Base-by-base conservation (phyloP, 2,329 filamentous ascomycete genomes). In the Didymella sp. region DNA sequence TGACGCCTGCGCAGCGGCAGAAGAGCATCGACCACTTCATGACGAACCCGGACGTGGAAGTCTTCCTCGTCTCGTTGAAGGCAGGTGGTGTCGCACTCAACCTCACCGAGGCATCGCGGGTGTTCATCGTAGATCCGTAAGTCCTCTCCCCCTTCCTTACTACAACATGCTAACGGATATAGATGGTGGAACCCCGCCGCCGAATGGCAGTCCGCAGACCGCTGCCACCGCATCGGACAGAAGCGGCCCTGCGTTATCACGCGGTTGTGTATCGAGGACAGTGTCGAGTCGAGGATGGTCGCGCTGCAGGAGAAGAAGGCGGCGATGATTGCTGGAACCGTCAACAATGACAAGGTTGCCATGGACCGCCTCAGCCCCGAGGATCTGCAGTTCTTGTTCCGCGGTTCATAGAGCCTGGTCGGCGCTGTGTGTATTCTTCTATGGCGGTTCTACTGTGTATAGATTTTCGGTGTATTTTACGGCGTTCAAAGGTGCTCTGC, bases 181-280 rank as follows among this genome's bases (percentile, higher is more conserved):
- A 92, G 90, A 66, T 98, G 95, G 95, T 99, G 95, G 95, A 98
- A 98, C 67, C 95, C 95, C n/a, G 93, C 93, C n/a, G 94, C 94
- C 0, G 95, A 99, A 79, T 99, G 95, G 95, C 95, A 99, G 78
- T 95, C 90, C 60, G 95, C 95, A 2, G 95, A 99, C 62, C 79
- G 81, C 45, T 82, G 80, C 65, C 95, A 98, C 78, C 92, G 95
- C 53, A 99, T 98, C 66, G 95, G 95, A 28, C 95, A 99, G 80
- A 91, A 88, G 43, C 89, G 95, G 7, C 94, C 94, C 25, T 98
- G 95, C 74, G 91, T 91, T 31, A 96, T 99, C 68, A 98, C 93
- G 1, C 88, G 95, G 25, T 85, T 99, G 11, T 96, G 92, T 73
- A 97, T 99, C 60, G 94, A 99, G 74, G 95, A 99, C 74, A 96